Evolutionary conservation across 2,329 filamentous ascomycete genomes (phyloP).

Genomic region (Claviceps purpurea): DNA sequence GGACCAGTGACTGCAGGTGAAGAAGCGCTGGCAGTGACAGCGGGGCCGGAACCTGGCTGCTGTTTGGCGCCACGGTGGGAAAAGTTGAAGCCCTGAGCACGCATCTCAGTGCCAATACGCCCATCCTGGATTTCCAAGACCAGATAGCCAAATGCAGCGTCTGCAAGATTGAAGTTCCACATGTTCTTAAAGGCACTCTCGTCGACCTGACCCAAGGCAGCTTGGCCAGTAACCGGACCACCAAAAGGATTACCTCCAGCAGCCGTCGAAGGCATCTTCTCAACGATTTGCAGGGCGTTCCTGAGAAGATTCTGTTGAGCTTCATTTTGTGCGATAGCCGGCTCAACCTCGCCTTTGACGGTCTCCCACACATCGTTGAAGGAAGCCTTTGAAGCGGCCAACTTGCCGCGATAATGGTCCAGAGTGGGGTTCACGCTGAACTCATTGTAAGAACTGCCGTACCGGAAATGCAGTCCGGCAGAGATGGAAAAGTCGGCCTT

Average conservation of each 20-base stretch:
- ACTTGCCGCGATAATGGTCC: slow-evolving; percentile 96
- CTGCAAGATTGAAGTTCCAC: slow-evolving; percentile 99
- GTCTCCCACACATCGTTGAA: slow-evolving; percentile 99
- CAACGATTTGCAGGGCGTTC: slow-evolving; percentile 84
- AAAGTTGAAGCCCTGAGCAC: slow-evolving; percentile 98
- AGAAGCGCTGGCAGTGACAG: slow-evolving; percentile 20
- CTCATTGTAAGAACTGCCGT: slow-evolving; percentile 98
- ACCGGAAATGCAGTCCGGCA: slow-evolving; percentile 93
- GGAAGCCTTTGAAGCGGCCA: slow-evolving; percentile 92
- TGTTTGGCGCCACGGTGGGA: slow-evolving; percentile 86
- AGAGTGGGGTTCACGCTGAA: slow-evolving; percentile 97
- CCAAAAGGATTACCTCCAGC: slow-evolving; percentile 96
- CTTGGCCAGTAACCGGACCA: slow-evolving; percentile 60
- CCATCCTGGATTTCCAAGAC: slow-evolving; percentile 92
- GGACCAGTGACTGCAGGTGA: slow-evolving; percentile 4
- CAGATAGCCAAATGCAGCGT: slow-evolving; percentile 92
- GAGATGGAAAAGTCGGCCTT: slow-evolving; percentile 98
- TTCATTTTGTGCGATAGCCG: slow-evolving; percentile 85
- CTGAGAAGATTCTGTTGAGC: slow-evolving; percentile 85
- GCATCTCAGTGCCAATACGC: slow-evolving; percentile 95
- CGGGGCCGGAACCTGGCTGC: slow-evolving; percentile 28
- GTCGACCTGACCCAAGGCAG: slow-evolving; percentile 75
- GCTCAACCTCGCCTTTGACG: slow-evolving; percentile 89
- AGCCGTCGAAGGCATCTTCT: slow-evolving; percentile 93
- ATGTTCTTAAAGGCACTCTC: slow-evolving; percentile 99